phyloP scores from a whole-genome alignment of 2,329 filamentous ascomycete species.

The Alternaria burnsii region DNA sequence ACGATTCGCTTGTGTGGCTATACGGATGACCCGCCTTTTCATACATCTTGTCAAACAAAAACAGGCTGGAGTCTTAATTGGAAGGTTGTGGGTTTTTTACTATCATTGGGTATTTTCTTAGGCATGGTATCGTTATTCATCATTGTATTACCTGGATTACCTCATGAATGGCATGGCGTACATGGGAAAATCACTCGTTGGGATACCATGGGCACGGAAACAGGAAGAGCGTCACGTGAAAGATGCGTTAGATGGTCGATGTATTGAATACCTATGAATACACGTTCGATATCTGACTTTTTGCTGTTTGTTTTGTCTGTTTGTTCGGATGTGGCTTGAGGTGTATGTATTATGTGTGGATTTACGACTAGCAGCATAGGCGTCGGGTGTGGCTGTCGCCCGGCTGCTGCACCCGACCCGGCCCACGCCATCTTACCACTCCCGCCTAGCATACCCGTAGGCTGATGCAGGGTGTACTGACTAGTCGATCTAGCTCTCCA shows the following conservation, averaged over 20 bases:
- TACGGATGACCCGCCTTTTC: background rate
- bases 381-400: background rate
- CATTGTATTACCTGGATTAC: background rate
- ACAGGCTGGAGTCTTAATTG: background rate
- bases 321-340: no score
- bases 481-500: background rate
- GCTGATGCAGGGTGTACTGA: background rate
- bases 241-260: background rate
- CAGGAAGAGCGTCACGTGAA: no score
- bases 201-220: background rate
- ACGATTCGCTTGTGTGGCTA: background rate
- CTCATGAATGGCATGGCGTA: background rate
- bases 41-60: background rate
- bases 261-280: background rate
- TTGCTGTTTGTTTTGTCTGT: no score
- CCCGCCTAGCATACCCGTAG: background rate
- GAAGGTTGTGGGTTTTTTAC: background rate
- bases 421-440: background rate
- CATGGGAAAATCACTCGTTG: background rate
- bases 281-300: background rate
- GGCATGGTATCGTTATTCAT: conserved; percentile 2
- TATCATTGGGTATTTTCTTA: background rate
- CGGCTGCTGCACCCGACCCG: background rate
- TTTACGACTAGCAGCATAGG: no score
- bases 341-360: background rate